Base-by-base conservation (phyloP, 2,329 filamentous ascomycete genomes). In the Hypoxylon sp. region DNA sequence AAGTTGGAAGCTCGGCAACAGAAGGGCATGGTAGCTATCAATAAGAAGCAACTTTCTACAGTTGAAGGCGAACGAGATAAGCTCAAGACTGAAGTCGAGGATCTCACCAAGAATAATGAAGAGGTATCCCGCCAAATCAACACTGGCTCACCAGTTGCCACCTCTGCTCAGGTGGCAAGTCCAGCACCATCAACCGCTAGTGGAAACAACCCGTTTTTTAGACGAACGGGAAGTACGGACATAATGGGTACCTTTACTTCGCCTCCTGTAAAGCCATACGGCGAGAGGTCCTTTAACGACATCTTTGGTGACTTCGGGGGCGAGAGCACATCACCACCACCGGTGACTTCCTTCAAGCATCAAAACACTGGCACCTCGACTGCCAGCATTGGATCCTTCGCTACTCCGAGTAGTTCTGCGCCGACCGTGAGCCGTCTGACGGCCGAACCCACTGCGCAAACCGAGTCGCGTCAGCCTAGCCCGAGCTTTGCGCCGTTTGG, bases 201-300 rank as follows among this genome's bases (percentile, higher is more conserved):
- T 78, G 93, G 87, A 73, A 98, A 94, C 75, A 99, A 99, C 78
- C 96, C 96, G 0, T 99, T 99, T 84, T 98, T 98, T 83, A 90
- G 93, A 75, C 84, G 89, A 49, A 87, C 88, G 50, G 86, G 84
- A 63, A 90, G 89, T 79, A 84, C 87, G 41, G 86, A 89, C 70
- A 85, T 89, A 64, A 85, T 87, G 80, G 83, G 84, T 43, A 81
- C 85, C 13, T 89, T 88, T 67, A 77, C 82, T 30, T 81, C 85
- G 10, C 82, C 85, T 11, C 79, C 85, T 10, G 75, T 80, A 43
- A 81, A 82, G 51, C 65, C 73, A 41, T 83, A 83, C 62, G 83
- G 85, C 52, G 90, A 93, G 70, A 90, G 87, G 79, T 89, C 90
- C 3, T 97, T 97, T 78, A 93, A 97, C 76, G 94, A 91, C 75